phyloP scores from a whole-genome alignment of 2,329 filamentous ascomycete genomes.

The Lasiodiplodia citricola region DNA sequence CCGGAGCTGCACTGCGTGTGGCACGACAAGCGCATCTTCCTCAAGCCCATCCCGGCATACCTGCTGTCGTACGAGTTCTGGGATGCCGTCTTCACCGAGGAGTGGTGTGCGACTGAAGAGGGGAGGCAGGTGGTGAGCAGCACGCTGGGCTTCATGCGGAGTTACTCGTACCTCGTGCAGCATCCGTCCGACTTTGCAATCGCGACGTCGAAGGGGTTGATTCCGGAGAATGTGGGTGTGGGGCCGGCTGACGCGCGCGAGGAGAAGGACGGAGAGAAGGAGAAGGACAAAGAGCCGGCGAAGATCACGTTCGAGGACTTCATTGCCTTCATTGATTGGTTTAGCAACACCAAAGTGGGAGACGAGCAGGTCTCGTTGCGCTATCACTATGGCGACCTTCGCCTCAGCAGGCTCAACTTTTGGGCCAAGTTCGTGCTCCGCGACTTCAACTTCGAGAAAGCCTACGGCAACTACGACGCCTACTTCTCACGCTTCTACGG shows the following conservation, averaged over 20 bases:
- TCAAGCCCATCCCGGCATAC: slow-evolving; percentile 33
- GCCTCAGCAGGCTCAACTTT: slow-evolving; percentile 28
- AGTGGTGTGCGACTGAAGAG: slow-evolving; percentile 26
- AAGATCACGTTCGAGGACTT: slow-evolving; percentile 8
- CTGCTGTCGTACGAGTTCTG: slow-evolving; percentile 33
- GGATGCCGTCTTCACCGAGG: slow-evolving; percentile 30
- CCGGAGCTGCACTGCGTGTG: slow-evolving; percentile 33
- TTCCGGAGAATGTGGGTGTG: background rate
- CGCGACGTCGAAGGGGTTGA: slow-evolving; percentile 22
- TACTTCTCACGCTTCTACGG: slow-evolving; percentile 23
- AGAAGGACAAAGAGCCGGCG: background rate
- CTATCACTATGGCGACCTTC: slow-evolving; percentile 29
- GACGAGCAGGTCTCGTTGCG: slow-evolving; percentile 24
- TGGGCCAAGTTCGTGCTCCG: slow-evolving; percentile 25
- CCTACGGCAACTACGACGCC: slow-evolving; percentile 19
- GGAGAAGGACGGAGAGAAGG: background rate
- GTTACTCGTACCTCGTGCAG: slow-evolving; percentile 31
- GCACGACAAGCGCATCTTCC: slow-evolving; percentile 30
- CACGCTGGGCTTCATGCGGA: slow-evolving; percentile 32
- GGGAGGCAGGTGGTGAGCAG: slow-evolving; percentile 18
- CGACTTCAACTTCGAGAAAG: slow-evolving; percentile 14
- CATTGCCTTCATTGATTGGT: slow-evolving; percentile 17
- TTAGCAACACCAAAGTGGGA: background rate
- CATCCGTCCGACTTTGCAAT: slow-evolving; percentile 32
- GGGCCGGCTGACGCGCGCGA: background rate